A percentile compares a stretch with the other conserved stretches of the same genome.
phyloP scores from a whole-genome alignment of 208 protist genomes.

The Dictyostelium gargantuum region DNA sequence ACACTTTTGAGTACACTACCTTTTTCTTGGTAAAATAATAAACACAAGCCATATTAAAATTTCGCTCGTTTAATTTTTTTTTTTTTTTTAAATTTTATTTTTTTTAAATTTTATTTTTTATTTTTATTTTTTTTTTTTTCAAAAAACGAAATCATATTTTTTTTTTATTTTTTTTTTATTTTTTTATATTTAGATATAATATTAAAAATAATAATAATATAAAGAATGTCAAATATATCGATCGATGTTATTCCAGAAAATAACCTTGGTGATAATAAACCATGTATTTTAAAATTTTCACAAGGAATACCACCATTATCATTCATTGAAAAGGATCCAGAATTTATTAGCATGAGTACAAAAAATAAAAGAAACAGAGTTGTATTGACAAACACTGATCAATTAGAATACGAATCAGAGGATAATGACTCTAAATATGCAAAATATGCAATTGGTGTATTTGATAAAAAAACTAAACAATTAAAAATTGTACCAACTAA shows the following conservation, averaged over 20 bases:
- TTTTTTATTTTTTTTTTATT: no score
- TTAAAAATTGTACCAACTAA: background rate
- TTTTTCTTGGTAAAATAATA: no score
- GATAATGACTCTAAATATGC: background rate
- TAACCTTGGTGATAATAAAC: slow-evolving; percentile 2
- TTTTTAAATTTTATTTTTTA: no score
- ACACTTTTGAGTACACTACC: no score
- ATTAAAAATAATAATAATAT: background rate
- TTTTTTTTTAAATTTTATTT: no score
- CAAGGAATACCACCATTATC: background rate
- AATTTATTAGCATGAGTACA: background rate
- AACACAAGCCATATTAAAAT: no score
- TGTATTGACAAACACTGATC: background rate
- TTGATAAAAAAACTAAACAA: background rate
- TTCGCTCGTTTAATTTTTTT: no score
- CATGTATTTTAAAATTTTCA: slow-evolving; percentile 46
- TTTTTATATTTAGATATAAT: no score
- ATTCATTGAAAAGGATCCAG: background rate
- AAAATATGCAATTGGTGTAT: slow-evolving; percentile 16
- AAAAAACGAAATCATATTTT: no score
- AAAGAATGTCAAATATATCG: background rate
- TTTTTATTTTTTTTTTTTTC: no score
- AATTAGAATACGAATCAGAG: slow-evolving; percentile 36
- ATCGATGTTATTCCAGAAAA: background rate
- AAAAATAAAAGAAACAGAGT: slow-evolving; percentile 7